These are phyloP conservation scores for Spathaspora hagerdaliae DNA, from an alignment of 805 yeast genomes.

Conservation along the genomic window DNA sequence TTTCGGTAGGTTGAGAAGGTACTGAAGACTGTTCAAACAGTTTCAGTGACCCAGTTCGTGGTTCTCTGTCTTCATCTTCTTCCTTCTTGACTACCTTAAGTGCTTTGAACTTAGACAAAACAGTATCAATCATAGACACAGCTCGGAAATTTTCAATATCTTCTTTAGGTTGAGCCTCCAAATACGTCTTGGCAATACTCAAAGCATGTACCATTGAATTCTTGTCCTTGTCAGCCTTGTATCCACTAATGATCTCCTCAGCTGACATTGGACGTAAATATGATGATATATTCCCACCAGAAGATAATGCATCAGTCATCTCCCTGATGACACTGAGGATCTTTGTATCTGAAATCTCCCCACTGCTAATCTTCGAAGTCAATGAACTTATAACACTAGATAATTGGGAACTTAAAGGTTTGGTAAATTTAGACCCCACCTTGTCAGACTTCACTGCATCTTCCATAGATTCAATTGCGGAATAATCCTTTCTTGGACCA, in stretches of 20 bases:
- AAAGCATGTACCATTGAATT: conserved; percentile 25
- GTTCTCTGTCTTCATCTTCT: not conserved
- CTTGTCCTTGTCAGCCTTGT: conserved; percentile 18
- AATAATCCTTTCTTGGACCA: conserved; percentile 4
- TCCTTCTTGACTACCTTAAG: not conserved
- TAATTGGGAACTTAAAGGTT: conserved; percentile 24
- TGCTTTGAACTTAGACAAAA: conserved; percentile 15
- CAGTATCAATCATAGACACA: conserved; percentile 19
- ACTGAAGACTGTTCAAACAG: no score
- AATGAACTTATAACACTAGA: conserved; percentile 28
- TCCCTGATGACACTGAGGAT: conserved; percentile 35
- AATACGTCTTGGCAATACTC: conserved; percentile 26
- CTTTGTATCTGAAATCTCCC: conserved; percentile 18
- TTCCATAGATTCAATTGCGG: conserved; percentile 14
- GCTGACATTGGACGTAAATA: conserved; percentile 12
- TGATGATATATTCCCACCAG: conserved; percentile 10
- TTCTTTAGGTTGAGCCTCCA: conserved; percentile 14
- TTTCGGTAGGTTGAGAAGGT: not conserved
- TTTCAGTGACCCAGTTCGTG: no score
- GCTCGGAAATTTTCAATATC: conserved; percentile 15
- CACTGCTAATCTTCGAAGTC: conserved; percentile 26
- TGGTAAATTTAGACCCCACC: not conserved
- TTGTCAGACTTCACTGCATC: conserved; percentile 16
- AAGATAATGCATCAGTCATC: conserved; percentile 32
- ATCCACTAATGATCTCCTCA: conserved; percentile 17